A percentile compares a stretch with the other conserved stretches of the same genome.
Conservation (phyloP, 495 filamentous ascomycete genomes). For the Neurospora terricola region DNA sequence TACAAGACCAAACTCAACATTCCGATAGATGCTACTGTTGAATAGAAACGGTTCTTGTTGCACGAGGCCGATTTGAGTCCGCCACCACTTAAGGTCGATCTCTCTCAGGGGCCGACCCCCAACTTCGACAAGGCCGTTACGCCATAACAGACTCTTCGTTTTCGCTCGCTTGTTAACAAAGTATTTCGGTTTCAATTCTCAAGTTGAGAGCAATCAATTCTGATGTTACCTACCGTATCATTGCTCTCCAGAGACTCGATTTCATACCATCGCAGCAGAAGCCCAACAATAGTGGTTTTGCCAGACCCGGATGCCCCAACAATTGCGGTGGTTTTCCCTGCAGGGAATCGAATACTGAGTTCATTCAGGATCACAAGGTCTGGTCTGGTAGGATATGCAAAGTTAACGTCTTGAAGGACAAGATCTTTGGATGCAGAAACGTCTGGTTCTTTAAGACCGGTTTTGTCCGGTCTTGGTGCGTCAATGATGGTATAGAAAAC, state of each 20-base stretch:
- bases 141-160: slow-evolving; percentile 28
- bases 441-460: slow-evolving; percentile 36
- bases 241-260: slow-evolving; percentile 39
- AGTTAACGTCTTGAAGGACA: slow-evolving; percentile 47
- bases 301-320: slow-evolving; percentile 71
- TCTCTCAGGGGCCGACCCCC: slow-evolving; percentile 44
- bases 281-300: slow-evolving; percentile 55
- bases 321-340: slow-evolving; percentile 77
- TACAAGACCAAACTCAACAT: slow-evolving; percentile 55
- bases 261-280: slow-evolving; percentile 58
- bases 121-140: slow-evolving; percentile 40
- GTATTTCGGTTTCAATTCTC: slow-evolving; percentile 3
- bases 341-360: slow-evolving; percentile 48
- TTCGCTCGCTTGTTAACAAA: neutral
- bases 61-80: slow-evolving; percentile 54
- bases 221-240: slow-evolving; percentile 26
- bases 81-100: slow-evolving; percentile 52
- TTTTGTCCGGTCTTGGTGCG: slow-evolving; percentile 34
- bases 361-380: slow-evolving; percentile 45
- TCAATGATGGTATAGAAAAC: slow-evolving; percentile 50
- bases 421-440: slow-evolving; percentile 44
- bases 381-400: slow-evolving; percentile 56
- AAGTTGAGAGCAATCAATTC: neutral
- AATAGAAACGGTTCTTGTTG: slow-evolving; percentile 66
- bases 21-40: slow-evolving; percentile 55